Percentiles rank a stretch among this genome's conserved stretches.
phyloP scores from a whole-genome alignment of 768 basidiomycete species.

The Amanita rimosa region DNA sequence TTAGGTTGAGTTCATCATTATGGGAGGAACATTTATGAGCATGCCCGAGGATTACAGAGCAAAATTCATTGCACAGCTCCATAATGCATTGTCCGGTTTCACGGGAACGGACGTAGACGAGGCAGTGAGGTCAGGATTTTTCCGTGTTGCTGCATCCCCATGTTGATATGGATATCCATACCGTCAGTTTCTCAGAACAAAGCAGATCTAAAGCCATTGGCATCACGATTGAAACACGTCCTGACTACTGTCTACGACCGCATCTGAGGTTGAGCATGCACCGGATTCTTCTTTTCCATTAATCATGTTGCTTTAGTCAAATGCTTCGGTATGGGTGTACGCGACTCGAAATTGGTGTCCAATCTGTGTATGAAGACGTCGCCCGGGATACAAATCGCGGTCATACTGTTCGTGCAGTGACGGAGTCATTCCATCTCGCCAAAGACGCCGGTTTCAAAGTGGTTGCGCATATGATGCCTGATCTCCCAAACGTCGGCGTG shows the following conservation, averaged over 20 bases:
- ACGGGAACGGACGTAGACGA: constrained; percentile 92
- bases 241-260: constrained; percentile 95
- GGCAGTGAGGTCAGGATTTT: constrained; percentile 58
- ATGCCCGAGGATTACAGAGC: constrained; percentile 95
- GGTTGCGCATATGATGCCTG: constrained; percentile 99
- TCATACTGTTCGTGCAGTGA: constrained; percentile 94
- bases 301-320: constrained; percentile 42
- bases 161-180: background rate
- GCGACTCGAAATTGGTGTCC: constrained; percentile 95
- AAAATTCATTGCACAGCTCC: constrained; percentile 90
- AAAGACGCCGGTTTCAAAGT: constrained; percentile 99
- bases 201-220: constrained; percentile 98
- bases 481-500: constrained; percentile 93
- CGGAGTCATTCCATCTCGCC: constrained; percentile 93
- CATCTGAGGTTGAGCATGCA: constrained; percentile 61
- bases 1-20: constrained; percentile 84
- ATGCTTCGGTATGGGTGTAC: constrained; percentile 99
- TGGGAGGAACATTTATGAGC: constrained; percentile 99
- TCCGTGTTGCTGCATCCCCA: background rate
- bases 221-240: constrained; percentile 97
- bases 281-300: background rate
- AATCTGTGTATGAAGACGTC: constrained; percentile 98
- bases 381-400: constrained; percentile 98
- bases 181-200: constrained; percentile 87
- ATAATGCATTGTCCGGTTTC: constrained; percentile 93